Evolutionary conservation across 225 moss, liverwort and hornwort species (phyloP), one percentile per base, ranked within the genome.

Genomic region (Rhytidiadelphus loreus): DNA sequence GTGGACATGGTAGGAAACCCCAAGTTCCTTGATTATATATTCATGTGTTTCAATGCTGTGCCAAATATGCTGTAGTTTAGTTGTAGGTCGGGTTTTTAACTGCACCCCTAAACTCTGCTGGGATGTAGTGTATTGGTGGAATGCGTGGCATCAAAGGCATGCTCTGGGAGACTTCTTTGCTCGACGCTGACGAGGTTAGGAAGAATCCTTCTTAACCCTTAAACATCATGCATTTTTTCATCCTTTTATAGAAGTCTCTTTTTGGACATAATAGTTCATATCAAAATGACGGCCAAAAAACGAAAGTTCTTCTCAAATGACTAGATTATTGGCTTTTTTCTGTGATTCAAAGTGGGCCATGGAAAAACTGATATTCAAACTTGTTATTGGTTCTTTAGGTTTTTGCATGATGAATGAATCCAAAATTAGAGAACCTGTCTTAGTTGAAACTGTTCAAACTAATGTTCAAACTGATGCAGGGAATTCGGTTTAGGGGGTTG

Each of bases 61-160:
- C 55, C 50, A 43, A 81, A 81, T 46, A 82, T 66, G 44, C 35
- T 81, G 59, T 33, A 78, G 81, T 69, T 86, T 75, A 59, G 62
- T 78, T 74, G 32, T 75, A 44, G 55, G 58, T 9, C 9, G 29
- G 56, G 56, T 41, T 63, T 78, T 69, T 39, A 68, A 70, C 43
- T 77, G 22, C 30, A 59, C 43, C 37, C 17, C 25, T 57, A 39
- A 56, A 59, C 65, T 87, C 46, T 85, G 46, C 18, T 86, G 87
- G 88, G 46, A 80, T 91, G 88, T 70, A 94, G 94, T 92, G 93
- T 85, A 94, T 96, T 86, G 98, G 96, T 59, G 98, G 98, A 83
- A 98, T 98, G 98, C 94, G 96, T 82, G 98, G 96, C 72, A 98
- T 98, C 87, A 98, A 96, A 89, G 96, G 95, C 89, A 95, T 96